These are phyloP conservation scores for Podaxis mareebaensis DNA, from an alignment of 768 basidiomycete genomes.

Conservation along the genomic window DNA sequence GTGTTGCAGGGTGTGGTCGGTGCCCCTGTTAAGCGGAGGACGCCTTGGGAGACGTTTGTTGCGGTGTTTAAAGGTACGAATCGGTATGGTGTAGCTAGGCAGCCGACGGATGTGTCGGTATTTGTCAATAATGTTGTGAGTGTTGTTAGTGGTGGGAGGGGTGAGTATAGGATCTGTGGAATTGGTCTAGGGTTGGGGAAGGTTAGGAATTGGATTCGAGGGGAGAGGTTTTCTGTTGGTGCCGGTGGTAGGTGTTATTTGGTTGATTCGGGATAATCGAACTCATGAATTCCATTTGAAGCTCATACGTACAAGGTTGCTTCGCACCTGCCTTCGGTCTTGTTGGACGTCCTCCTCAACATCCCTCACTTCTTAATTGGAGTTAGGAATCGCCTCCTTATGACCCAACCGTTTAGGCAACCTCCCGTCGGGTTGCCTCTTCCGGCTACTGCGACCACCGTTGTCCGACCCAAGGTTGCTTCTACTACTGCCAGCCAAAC, in stretches of 20 bases:
- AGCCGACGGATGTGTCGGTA: constrained; percentile 54
- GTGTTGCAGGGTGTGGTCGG: constrained; percentile 34
- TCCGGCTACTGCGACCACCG: constrained; percentile 20
- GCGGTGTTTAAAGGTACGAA: constrained; percentile 38
- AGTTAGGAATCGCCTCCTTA: constrained; percentile 60
- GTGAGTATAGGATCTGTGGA: constrained; percentile 42
- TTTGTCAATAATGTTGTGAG: constrained; percentile 62
- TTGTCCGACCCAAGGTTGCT: constrained; percentile 13
- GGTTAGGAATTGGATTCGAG: constrained; percentile 57
- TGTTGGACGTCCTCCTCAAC: constrained; percentile 66
- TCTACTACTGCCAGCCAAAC: constrained; percentile 11
- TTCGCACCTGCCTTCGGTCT: constrained; percentile 62
- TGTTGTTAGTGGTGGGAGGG: constrained; percentile 59
- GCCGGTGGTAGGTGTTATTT: constrained; percentile 64
- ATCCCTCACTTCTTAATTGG: constrained; percentile 67
- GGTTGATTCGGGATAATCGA: neutral
- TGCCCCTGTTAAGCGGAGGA: constrained; percentile 24
- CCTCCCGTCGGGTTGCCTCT: constrained; percentile 33
- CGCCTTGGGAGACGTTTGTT: constrained; percentile 30
- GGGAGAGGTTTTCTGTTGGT: constrained; percentile 72
- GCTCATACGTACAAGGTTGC: constrained; percentile 71
- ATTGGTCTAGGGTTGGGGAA: constrained; percentile 48
- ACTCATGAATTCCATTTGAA: constrained; percentile 27
- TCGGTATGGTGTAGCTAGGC: constrained; percentile 44
- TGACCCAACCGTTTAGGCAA: constrained; percentile 44